phyloP scores from a whole-genome alignment of 371 early-diverging fungal genomes.

The Circinella umbellata region DNA sequence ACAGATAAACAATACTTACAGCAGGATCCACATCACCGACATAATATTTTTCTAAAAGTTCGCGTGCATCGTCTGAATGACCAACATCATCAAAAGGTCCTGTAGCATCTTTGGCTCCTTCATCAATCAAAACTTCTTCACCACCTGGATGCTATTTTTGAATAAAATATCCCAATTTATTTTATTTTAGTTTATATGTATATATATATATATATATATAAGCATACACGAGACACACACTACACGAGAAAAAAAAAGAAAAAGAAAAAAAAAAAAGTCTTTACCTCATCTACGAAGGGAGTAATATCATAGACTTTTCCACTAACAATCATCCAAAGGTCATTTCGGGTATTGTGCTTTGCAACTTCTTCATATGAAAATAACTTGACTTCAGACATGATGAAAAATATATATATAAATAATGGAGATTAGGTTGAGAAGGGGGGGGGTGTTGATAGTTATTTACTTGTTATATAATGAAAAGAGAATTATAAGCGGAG shows the following conservation, averaged over 20 bases:
- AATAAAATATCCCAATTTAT: too few species aligned
- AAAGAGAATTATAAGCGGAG: too few species aligned
- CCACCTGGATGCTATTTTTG: slow-evolving; percentile 81
- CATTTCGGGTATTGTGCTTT: slow-evolving; percentile 55
- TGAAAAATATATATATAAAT: background rate
- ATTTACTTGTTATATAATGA: too few species aligned
- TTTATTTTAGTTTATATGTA: too few species aligned
- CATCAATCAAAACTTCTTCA: slow-evolving; percentile 79
- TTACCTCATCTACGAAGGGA: slow-evolving; percentile 74
- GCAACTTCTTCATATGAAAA: slow-evolving; percentile 61
- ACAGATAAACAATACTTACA: slow-evolving; percentile 35
- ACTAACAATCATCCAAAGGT: slow-evolving; percentile 77
- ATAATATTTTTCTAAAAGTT: slow-evolving; percentile 69
- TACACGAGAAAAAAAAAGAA: too few species aligned
- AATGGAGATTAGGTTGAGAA: background rate
- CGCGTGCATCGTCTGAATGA: slow-evolving; percentile 93
- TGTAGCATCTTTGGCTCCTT: slow-evolving; percentile 88
- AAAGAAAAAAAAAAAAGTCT: too few species aligned
- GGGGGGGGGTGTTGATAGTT: background rate
- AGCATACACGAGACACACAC: too few species aligned
- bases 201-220: too few species aligned
- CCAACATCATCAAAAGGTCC: slow-evolving; percentile 96
- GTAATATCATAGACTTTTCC: slow-evolving; percentile 88
- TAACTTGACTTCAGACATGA: slow-evolving; percentile 14
- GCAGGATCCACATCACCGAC: slow-evolving; percentile 76